Conservation (phyloP, 768 basidiomycete species). For the Xanthoconium purpureum region DNA sequence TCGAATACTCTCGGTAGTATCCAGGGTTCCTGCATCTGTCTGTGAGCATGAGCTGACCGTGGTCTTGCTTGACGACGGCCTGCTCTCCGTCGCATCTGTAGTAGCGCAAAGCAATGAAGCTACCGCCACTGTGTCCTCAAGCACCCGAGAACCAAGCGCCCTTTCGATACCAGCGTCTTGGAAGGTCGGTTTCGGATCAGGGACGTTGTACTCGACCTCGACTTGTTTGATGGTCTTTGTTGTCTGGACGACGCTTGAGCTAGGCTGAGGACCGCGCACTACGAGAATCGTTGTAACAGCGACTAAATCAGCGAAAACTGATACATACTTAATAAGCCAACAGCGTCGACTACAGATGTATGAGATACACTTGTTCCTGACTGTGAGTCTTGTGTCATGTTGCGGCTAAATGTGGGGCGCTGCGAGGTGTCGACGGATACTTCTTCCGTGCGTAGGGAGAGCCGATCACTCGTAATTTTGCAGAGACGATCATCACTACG, state of each 20-base stretch:
- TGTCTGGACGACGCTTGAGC: not conserved
- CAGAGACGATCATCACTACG: not conserved
- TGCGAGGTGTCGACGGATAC: too few relatives aligned
- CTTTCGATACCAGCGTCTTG: not conserved
- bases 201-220: not conserved
- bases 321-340: not conserved
- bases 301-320: not conserved
- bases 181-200: not conserved
- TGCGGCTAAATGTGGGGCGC: not conserved
- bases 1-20: not conserved
- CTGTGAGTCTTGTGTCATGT: not conserved
- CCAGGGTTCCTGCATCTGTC: not conserved
- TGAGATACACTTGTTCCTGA: not conserved
- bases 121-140: not conserved
- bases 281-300: not conserved
- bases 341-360: too few relatives aligned
- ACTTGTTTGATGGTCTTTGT: not conserved
- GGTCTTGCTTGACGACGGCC: not conserved
- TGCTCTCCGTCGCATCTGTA: not conserved
- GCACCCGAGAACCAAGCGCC: not conserved
- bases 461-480: not conserved
- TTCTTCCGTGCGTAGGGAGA: too few relatives aligned
- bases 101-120: not conserved
- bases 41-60: not conserved
- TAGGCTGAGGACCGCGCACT: not conserved